A percentile compares a stretch with the other conserved stretches of the same genome.
phyloP scores from a whole-genome alignment of 345 rosid genomes.

The Arabis alpina region DNA sequence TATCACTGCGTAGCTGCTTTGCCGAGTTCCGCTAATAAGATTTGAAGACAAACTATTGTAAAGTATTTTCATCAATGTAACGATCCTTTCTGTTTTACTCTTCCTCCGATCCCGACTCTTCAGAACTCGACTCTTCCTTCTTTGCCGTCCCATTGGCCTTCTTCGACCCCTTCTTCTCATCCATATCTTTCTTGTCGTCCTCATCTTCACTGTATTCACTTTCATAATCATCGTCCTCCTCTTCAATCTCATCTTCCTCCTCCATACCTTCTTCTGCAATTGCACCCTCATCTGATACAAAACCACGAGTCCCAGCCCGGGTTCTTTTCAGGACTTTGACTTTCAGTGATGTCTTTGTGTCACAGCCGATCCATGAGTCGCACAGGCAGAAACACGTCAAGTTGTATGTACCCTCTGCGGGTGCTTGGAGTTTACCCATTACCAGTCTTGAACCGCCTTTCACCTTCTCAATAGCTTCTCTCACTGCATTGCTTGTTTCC shows the following conservation, averaged over 20 bases:
- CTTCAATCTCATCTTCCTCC: slow-evolving; percentile 91
- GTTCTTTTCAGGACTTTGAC: slow-evolving; percentile 85
- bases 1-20: slow-evolving; percentile 25
- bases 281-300: slow-evolving; percentile 69
- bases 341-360: slow-evolving; percentile 65
- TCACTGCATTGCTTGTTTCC: slow-evolving; percentile 71
- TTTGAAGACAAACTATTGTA: slow-evolving; percentile 32
- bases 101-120: slow-evolving; percentile 74
- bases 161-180: slow-evolving; percentile 64
- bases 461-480: slow-evolving; percentile 79
- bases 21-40: slow-evolving; percentile 31
- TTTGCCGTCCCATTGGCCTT: slow-evolving; percentile 65
- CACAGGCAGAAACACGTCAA: slow-evolving; percentile 87
- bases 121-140: slow-evolving; percentile 63
- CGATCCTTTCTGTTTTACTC: slow-evolving; percentile 48
- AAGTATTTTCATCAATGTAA: slow-evolving; percentile 33
- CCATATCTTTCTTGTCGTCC: slow-evolving; percentile 65
- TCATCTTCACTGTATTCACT: slow-evolving; percentile 96
- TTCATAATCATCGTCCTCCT: slow-evolving; percentile 90
- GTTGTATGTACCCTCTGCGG: slow-evolving; percentile 82
- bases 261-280: slow-evolving; percentile 81
- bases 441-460: slow-evolving; percentile 83
- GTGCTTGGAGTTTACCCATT: slow-evolving; percentile 91
- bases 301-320: slow-evolving; percentile 78
- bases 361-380: slow-evolving; percentile 97